A percentile compares a stretch with the other conserved stretches of the same genome.
Evolutionary conservation across 257 asterid species (phyloP).

Genomic region (Lithospermum erythrorhizon): DNA sequence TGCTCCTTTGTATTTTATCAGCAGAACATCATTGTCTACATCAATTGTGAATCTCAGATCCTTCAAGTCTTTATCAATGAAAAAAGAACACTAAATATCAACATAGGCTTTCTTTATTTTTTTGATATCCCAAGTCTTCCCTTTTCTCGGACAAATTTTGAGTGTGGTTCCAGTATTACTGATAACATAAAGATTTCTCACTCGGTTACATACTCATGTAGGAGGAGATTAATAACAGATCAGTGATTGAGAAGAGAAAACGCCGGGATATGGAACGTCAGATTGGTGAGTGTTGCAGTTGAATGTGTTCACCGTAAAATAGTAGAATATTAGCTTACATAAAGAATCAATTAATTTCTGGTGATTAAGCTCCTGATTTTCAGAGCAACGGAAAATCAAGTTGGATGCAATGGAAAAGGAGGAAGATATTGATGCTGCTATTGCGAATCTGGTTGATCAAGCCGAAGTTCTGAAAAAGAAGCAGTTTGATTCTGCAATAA

Average conservation of each 20-base stretch:
- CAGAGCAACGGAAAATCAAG: constrained; percentile 45
- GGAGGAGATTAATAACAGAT: constrained; percentile 48
- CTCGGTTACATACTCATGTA: constrained; percentile 13
- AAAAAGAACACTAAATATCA: too few species aligned
- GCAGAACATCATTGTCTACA: neutral
- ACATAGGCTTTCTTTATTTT: neutral
- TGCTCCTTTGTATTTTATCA: neutral
- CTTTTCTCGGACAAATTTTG: neutral
- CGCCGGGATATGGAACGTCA: constrained; percentile 38
- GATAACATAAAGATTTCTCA: neutral
- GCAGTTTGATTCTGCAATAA: constrained; percentile 40
- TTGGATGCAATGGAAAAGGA: constrained; percentile 50
- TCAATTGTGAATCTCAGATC: neutral
- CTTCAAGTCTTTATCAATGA: neutral
- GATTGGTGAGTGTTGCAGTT: constrained; percentile 47
- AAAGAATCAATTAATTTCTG: neutral
- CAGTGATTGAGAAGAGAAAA: constrained; percentile 36
- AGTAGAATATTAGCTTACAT: neutral
- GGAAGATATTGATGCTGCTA: constrained; percentile 46
- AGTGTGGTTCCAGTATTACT: neutral
- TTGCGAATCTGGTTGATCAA: constrained; percentile 35
- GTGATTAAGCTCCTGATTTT: constrained; percentile 9
- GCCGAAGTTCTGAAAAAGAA: constrained; percentile 49
- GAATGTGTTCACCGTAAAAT: neutral
- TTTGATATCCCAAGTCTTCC: neutral